Conservation (phyloP, 1,284 basidiomycete genomes). For the Tilletia indica region DNA sequence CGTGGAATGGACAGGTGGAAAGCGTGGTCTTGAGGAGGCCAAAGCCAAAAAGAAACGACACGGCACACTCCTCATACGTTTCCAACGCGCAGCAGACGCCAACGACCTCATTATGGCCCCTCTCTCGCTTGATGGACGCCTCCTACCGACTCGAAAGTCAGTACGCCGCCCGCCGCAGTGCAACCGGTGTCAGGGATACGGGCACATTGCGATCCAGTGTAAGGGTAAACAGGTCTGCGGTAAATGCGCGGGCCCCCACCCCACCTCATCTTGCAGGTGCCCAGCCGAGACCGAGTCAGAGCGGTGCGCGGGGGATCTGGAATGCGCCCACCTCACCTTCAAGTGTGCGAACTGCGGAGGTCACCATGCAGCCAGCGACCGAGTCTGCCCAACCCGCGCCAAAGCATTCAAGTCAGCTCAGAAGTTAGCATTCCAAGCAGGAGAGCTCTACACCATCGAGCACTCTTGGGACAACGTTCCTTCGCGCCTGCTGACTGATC, state of each 20-base stretch:
- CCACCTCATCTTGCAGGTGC: not conserved
- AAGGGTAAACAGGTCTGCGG: conserved; percentile 19
- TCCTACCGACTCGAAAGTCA: no score
- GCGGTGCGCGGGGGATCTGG: conserved; percentile 16
- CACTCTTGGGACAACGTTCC: no score
- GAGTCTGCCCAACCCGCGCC: not conserved
- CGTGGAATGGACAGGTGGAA: no score
- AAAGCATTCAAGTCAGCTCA: not conserved
- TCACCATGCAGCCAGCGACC: not conserved
- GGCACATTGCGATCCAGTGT: conserved; percentile 19
- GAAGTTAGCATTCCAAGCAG: no score
- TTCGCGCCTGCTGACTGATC: no score
- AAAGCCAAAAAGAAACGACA: no score
- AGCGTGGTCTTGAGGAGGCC: no score
- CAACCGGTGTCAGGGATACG: conserved; percentile 15
- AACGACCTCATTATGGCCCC: no score
- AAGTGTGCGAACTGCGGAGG: conserved; percentile 20
- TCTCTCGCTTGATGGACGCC: no score
- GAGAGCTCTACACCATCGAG: no score
- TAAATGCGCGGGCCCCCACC: conserved; percentile 6
- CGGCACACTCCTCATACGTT: no score
- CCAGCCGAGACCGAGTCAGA: not conserved
- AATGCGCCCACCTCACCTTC: conserved; percentile 18
- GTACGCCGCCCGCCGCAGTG: not conserved
- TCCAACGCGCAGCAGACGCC: no score